Base-by-base conservation (phyloP, 208 protist genomes). In the Crithidia fasciculata region DNA sequence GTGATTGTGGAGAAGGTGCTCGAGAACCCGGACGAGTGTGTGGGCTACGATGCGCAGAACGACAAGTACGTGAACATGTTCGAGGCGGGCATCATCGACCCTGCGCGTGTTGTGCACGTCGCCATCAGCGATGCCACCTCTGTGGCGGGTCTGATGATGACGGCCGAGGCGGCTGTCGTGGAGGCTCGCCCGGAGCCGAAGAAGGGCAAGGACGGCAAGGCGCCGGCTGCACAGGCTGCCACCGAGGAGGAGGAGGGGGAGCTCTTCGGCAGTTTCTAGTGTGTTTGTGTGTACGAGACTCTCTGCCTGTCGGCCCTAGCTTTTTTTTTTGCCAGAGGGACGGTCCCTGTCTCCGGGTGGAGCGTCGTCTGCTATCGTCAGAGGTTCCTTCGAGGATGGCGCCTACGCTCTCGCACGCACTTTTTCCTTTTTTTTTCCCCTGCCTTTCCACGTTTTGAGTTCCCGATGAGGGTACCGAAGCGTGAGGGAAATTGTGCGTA, bases 81-180 rank as follows among this genome's bases (percentile, higher is more conserved):
- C 78, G 80, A 98, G 55, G 90, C 94, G 12, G 99, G 99, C 80
- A 99, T 99, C 80, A 98, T 99, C 81, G 99, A 99, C 89, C 99
- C 99, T 65, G 97, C 97, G 59, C 99, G 99, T 87, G 99, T 99
- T n/a, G 98, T 99, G 65, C 87, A 95, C 62, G 98, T 98, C 16
- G 98, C 98, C 16, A 85, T 99, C 39, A 82, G 92, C 45, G 98
- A 99, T 76, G 97, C 98, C 43, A 86, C 97, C 13, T 97, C 89
- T 54, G 98, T 99, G 18, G 95, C 98, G 5, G 95, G 97, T 37
- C 88, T 99, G 36, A 99, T 99, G 97, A 99, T 98, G 76, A 99
- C 99, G 4, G 98, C 98, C 37, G 99, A 99, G 86, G 93, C 89
- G 49, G 96, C 97, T 62, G 83, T 99, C 28, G 82, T 84, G 53